Percentiles rank a stretch among this genome's conserved stretches.
phyloP scores from a whole-genome alignment of 2,329 filamentous ascomycete genomes.

The Clonostachys sp. region DNA sequence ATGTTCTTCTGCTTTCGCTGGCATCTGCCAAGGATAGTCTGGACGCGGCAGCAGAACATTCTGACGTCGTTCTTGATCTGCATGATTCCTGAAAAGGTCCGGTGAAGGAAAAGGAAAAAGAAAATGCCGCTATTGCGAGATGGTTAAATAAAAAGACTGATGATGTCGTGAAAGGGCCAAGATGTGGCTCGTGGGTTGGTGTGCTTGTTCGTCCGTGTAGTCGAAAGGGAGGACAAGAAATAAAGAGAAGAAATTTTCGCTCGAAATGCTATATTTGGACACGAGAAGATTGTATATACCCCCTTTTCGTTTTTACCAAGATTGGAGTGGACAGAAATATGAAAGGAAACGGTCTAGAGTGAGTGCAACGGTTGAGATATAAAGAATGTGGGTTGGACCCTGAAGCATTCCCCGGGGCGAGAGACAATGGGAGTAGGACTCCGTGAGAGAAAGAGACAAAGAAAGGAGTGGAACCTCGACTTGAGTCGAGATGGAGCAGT shows the following conservation, averaged over 20 bases:
- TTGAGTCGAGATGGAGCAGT: background rate
- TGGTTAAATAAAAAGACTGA: too few species aligned
- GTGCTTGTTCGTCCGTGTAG: background rate
- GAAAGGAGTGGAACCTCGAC: constrained; percentile 8
- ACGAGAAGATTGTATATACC: too few species aligned
- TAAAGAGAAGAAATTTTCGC: background rate
- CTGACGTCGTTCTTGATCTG: constrained; percentile 35
- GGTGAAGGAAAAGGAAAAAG: constrained; percentile 8
- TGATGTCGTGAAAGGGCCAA: too few species aligned
- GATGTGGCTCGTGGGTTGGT: too few species aligned
- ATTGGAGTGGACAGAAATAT: too few species aligned
- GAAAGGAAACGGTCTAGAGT: too few species aligned
- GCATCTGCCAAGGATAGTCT: constrained; percentile 31
- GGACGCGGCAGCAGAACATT: constrained; percentile 36
- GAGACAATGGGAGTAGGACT: constrained; percentile 1
- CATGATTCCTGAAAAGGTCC: constrained; percentile 12
- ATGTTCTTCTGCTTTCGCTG: constrained; percentile 34
- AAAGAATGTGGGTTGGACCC: too few species aligned
- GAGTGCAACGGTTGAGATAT: too few species aligned
- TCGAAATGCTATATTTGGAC: too few species aligned
- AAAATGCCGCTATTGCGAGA: background rate
- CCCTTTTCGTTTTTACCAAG: too few species aligned
- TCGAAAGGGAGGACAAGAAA: background rate
- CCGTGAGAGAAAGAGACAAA: constrained; percentile 1
- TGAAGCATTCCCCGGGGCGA: too few species aligned